Conservation (phyloP, 1,284 basidiomycete genomes). For the Marasmius sp. region DNA sequence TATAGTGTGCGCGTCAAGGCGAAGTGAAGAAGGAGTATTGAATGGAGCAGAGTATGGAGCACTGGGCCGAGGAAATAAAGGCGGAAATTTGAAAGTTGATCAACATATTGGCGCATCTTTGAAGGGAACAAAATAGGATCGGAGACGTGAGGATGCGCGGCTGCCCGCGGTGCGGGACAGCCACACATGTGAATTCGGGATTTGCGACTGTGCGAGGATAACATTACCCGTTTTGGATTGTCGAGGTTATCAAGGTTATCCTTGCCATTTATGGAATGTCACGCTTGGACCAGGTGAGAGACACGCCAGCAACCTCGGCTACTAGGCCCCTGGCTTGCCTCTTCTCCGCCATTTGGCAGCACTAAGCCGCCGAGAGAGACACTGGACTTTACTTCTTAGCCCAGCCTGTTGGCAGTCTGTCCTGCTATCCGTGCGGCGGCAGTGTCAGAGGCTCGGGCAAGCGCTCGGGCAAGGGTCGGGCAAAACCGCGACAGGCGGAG, state of each 20-base stretch:
- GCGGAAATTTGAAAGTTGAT: too few relatives aligned
- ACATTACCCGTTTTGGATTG: not conserved
- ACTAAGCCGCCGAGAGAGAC: too few relatives aligned
- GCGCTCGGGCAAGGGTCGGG: constrained; percentile 5
- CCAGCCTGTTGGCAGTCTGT: not conserved
- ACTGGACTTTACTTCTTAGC: not conserved
- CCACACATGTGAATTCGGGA: not conserved
- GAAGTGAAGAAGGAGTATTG: not conserved
- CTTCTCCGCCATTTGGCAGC: too few relatives aligned
- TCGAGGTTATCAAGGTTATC: not conserved
- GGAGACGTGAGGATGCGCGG: not conserved
- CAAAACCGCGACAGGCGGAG: constrained; percentile 7
- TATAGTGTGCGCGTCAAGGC: not conserved
- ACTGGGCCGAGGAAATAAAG: too few relatives aligned
- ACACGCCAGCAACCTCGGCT: too few relatives aligned
- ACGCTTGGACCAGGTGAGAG: too few relatives aligned
- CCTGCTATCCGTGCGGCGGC: not conserved
- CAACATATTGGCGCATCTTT: too few relatives aligned
- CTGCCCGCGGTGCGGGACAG: not conserved
- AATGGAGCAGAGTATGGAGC: not conserved
- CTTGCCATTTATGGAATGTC: not conserved
- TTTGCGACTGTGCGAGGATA: not conserved
- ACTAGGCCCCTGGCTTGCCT: too few relatives aligned
- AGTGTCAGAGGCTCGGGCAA: not conserved
- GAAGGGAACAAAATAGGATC: too few relatives aligned